Evolutionary conservation across 2,329 filamentous ascomycete genomes (phyloP), one percentile per base, ranked within the genome.

Genomic region (Diaporthe helianthi): DNA sequence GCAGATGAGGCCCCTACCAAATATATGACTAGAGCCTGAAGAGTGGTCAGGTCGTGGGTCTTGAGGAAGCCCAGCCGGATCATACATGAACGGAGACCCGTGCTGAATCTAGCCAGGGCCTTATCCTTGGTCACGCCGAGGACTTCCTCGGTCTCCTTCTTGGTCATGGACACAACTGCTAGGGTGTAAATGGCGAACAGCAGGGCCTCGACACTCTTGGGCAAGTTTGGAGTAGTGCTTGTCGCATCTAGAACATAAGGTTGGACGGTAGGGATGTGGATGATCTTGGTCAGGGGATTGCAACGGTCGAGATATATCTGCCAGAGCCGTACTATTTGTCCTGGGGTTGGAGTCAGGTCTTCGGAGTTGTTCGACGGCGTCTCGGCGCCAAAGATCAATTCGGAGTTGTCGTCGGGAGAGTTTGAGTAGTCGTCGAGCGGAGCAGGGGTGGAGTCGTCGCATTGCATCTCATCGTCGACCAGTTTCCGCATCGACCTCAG

Each of bases 231-330:
- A 24, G 90, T 80, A 71, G 87, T 84, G 19, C 83, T 83, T 1
- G 85, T 86, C 2, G 90, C 89, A 69, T 92, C 86, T 46, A 91
- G 84, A 9, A 94, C 81, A 54, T 86, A 85, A 2, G 86, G 85
- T 74, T 93, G 89, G 4, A 93, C 78, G 0, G 89, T 89, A 0
- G 92, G 92, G 1, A 90, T 86, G 76, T 95, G 92, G 29, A 93
- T 88, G 54, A 88, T 80, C 76, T 94, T 94, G 73, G 89, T 87
- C 54, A 93, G 77, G 0, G 92, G 92, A 74, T 94, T 92, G 67
- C 94, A 89, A 71, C 92, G 89, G 60, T 93, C 89, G 7, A 93
- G 80, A 73, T 90, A 94, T 10, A 88, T 82, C 76, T 93, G 90
- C 92, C 92, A 95, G 6, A 95, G 83, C 63, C 85, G 85, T 74